These are phyloP conservation scores for Amphirosellinia nigrospora DNA, from an alignment of 495 filamentous ascomycete genomes.

Conservation along the genomic window DNA sequence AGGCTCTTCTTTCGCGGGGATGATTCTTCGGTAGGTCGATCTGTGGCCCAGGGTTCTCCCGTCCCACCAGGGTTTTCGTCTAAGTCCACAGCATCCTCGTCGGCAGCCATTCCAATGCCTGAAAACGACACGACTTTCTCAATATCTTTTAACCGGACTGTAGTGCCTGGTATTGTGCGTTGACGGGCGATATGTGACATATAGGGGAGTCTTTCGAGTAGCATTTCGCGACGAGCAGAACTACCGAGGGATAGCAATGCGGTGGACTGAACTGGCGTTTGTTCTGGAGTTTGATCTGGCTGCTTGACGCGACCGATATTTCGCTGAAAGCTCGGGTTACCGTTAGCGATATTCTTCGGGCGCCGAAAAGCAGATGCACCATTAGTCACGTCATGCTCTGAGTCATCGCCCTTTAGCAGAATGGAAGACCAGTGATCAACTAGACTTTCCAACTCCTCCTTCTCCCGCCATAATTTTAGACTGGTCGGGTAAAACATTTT, in stretches of 20 bases:
- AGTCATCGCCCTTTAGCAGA: conserved; percentile 56
- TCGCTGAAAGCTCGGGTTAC: conserved; percentile 36
- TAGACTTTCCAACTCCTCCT: conserved; percentile 76
- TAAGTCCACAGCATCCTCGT: conserved; percentile 55
- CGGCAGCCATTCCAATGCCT: conserved; percentile 52
- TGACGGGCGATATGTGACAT: conserved; percentile 67
- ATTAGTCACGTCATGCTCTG: conserved; percentile 39
- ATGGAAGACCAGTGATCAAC: conserved; percentile 70
- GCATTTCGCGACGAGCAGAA: conserved; percentile 71
- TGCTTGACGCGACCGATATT: conserved; percentile 23
- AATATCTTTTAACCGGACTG: conserved; percentile 55
- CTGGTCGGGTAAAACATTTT: conserved; percentile 89
- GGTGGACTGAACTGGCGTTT: conserved; percentile 29
- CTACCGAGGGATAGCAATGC: conserved; percentile 59
- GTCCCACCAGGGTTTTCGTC: conserved; percentile 51
- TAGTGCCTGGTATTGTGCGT: conserved; percentile 37
- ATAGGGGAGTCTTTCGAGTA: conserved; percentile 87
- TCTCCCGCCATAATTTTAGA: conserved; percentile 74
- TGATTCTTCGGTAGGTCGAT: conserved; percentile 56
- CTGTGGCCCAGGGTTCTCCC: conserved; percentile 63
- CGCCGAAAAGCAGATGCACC: conserved; percentile 54
- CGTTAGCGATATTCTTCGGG: conserved; percentile 32
- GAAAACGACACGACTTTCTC: conserved; percentile 72
- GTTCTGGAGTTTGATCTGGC: conserved; percentile 24
- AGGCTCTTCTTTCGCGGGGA: conserved; percentile 48